Conservation (phyloP, 768 basidiomycete species). For the Russula brevipes region DNA sequence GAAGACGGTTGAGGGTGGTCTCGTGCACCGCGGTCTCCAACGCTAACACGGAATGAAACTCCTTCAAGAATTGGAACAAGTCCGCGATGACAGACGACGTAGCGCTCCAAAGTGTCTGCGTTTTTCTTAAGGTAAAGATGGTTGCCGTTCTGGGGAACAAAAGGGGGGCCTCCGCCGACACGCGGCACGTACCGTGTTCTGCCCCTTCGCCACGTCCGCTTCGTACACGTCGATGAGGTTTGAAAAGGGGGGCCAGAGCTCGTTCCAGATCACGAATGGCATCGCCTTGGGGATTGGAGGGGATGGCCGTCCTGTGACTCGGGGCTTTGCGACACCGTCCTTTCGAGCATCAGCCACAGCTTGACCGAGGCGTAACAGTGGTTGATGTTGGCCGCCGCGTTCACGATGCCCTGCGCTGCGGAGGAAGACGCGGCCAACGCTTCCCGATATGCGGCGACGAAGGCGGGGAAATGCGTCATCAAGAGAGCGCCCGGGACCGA, state of each 20-base stretch:
- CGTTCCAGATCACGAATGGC: slow-evolving; percentile 59
- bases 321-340: slow-evolving; percentile 28
- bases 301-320: slow-evolving; percentile 12
- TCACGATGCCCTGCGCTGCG: slow-evolving; percentile 37
- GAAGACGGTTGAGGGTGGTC: slow-evolving; percentile 47
- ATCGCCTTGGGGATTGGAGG: slow-evolving; percentile 21
- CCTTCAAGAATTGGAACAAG: slow-evolving; percentile 56
- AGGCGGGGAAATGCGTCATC: slow-evolving; percentile 47
- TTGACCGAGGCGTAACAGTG: slow-evolving; percentile 65
- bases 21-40: slow-evolving; percentile 51
- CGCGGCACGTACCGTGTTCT: slow-evolving; percentile 27
- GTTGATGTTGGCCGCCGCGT: slow-evolving; percentile 50
- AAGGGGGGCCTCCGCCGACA: not conserved
- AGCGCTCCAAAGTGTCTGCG: slow-evolving; percentile 49
- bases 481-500: slow-evolving; percentile 39
- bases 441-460: slow-evolving; percentile 44
- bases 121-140: not conserved
- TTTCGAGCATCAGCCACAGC: slow-evolving; percentile 61
- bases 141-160: slow-evolving; percentile 1
- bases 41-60: slow-evolving; percentile 47
- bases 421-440: slow-evolving; percentile 31
- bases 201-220: slow-evolving; percentile 40
- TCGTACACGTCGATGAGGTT: slow-evolving; percentile 47
- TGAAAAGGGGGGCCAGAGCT: slow-evolving; percentile 70
- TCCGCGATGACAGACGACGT: slow-evolving; percentile 60